Conservation (phyloP, 768 basidiomycete species). For the Suillus weaverae region DNA sequence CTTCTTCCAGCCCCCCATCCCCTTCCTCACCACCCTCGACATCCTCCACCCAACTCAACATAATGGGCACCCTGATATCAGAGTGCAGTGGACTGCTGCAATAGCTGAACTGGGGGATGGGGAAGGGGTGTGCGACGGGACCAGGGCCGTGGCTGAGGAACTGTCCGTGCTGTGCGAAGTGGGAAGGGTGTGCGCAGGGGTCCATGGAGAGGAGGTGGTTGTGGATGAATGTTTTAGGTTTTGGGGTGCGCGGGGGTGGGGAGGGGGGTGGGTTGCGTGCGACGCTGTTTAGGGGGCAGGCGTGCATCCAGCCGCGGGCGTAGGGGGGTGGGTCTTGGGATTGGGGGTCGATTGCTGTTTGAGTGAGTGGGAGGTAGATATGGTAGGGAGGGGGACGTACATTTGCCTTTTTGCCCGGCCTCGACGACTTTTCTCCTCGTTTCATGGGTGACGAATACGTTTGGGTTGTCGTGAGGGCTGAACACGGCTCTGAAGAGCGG, state of each 20-base stretch:
- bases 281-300: slow-evolving; percentile 37
- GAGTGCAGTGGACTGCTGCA: slow-evolving; percentile 48
- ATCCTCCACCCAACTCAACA: slow-evolving; percentile 47
- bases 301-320: slow-evolving; percentile 37
- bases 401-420: slow-evolving; percentile 23
- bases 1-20: slow-evolving; percentile 50
- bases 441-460: slow-evolving; percentile 36
- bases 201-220: slow-evolving; percentile 37
- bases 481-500: slow-evolving; percentile 49
- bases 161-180: slow-evolving; percentile 46
- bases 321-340: not conserved
- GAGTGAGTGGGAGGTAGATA: not conserved
- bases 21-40: slow-evolving; percentile 46
- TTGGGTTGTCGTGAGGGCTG: slow-evolving; percentile 45
- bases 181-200: slow-evolving; percentile 40
- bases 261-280: slow-evolving; percentile 28
- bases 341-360: not conserved
- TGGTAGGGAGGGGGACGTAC: not conserved
- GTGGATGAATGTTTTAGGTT: slow-evolving; percentile 26
- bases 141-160: slow-evolving; percentile 46
- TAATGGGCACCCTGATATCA: slow-evolving; percentile 47
- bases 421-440: slow-evolving; percentile 31
- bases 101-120: slow-evolving; percentile 51
- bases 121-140: slow-evolving; percentile 36
- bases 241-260: slow-evolving; percentile 15